These are phyloP conservation scores for Parsonsia alboflavescens DNA, from an alignment of 257 asterid genomes.

Conservation along the genomic window DNA sequence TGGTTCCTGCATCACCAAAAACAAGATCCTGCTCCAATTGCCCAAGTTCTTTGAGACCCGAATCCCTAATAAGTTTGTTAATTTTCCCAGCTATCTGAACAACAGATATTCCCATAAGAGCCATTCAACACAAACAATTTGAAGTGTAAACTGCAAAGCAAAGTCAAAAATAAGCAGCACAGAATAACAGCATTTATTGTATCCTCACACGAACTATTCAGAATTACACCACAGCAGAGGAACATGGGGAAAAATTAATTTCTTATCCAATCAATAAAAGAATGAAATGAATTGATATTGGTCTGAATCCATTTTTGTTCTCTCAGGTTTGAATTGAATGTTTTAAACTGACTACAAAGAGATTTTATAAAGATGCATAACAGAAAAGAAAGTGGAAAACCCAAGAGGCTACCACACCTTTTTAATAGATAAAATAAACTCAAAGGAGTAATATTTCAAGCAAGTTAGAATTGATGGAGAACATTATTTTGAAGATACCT, in stretches of 20 bases:
- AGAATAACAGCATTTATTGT: neutral
- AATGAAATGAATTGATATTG: neutral
- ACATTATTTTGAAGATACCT: neutral
- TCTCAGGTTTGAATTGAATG: neutral
- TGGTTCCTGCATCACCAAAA: slow-evolving; percentile 96
- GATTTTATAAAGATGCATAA: neutral
- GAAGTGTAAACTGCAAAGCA: neutral
- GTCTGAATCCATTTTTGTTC: neutral
- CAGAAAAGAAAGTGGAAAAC: neutral
- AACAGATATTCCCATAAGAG: neutral
- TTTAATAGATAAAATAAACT: neutral
- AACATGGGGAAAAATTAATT: neutral
- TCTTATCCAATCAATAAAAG: neutral
- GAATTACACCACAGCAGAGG: neutral
- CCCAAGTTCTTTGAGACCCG: slow-evolving; percentile 86
- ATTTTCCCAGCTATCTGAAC: slow-evolving; percentile 87
- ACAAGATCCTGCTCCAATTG: slow-evolving; percentile 96
- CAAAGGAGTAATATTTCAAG: neutral
- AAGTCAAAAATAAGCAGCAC: neutral
- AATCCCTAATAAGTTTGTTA: slow-evolving; percentile 71
- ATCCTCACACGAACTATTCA: neutral
- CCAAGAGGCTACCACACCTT: neutral
- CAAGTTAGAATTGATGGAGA: neutral
- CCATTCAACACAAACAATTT: neutral
- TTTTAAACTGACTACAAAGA: neutral